Evolutionary conservation across 2,329 filamentous ascomycete species (phyloP).

Genomic region (Colletotrichum sansevieriae): DNA sequence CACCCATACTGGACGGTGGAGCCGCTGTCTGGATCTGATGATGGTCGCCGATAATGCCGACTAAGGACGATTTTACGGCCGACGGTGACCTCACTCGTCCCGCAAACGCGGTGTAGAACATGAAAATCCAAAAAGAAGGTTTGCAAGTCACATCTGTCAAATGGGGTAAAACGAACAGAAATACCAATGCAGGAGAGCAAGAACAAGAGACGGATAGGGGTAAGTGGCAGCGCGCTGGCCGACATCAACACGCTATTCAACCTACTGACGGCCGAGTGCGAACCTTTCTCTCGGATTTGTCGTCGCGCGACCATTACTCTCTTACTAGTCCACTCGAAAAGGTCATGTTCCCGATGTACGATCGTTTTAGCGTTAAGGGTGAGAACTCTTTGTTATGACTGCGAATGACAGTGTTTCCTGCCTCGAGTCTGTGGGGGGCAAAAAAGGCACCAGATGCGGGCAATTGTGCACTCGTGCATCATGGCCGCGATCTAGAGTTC

Average conservation of each 20-base stretch:
- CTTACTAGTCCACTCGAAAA: too few species aligned
- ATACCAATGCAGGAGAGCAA: neutral
- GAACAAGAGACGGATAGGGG: neutral
- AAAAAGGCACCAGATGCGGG: too few species aligned
- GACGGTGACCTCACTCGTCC: conserved; percentile 6
- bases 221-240: neutral
- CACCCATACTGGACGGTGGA: conserved; percentile 4
- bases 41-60: neutral
- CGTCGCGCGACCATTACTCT: too few species aligned
- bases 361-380: too few species aligned
- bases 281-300: too few species aligned
- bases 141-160: conserved; percentile 13
- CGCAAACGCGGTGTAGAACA: neutral
- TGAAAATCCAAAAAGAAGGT: neutral
- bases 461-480: conserved; percentile 14
- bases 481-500: conserved; percentile 29
- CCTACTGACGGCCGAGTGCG: too few species aligned
- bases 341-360: too few species aligned
- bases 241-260: neutral
- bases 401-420: too few species aligned
- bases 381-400: too few species aligned
- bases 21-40: conserved; percentile 6
- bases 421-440: conserved; percentile 30
- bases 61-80: conserved; percentile 18
- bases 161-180: neutral